Evolutionary conservation across 2,329 filamentous ascomycete species (phyloP), one percentile per base, ranked within the genome.

Genomic region (Exophiala viscosa): DNA sequence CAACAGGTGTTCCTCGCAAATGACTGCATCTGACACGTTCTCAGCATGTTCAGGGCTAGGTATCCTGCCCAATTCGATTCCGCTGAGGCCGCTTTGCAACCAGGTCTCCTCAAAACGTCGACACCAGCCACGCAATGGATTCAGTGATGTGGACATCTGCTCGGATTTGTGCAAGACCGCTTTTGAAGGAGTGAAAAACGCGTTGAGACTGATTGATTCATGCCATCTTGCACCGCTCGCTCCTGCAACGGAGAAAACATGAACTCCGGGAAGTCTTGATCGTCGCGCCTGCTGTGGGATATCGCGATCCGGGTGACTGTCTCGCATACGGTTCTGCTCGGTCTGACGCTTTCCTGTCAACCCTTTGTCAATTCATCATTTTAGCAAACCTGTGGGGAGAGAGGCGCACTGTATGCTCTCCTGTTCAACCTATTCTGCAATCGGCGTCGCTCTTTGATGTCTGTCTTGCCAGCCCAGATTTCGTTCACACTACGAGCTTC

Each of bases 351-450:
- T 50, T 39, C 52, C 52, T 54, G n/a, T 18, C n/a, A 18, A 18
- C 23, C 23, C 8, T 28, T 28, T 5, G 23, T 28, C 3, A 13
- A 6, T 18, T 18, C 3, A 36, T 45, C 13, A 50, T 36, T 32
- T 14, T 5, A 10, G 6, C 18, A 31, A 28, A n/a, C n/a, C 15
- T 14, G 1, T 11, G 9, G 5, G 5, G n/a, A 13, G 15, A 5
- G n/a, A n/a, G 41, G 47, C 59, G 20, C 50, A 64, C 62, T 57
- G 31, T 62, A 65, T 10, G 57, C 57, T 23, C 64, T 48, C 40
- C 65, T 62, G 41, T 65, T 66, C 33, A 62, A 47, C n/a, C 65
- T 57, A 43, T 66, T 66, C 52, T 66, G 65, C 43, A 66, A 36
- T 39, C 52, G 60, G 18, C 65, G 57, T 20, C 65, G 50, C 39